These are phyloP conservation scores for Tetrapisispora namnaoensis DNA, from an alignment of 805 yeast genomes.

Conservation along the genomic window DNA sequence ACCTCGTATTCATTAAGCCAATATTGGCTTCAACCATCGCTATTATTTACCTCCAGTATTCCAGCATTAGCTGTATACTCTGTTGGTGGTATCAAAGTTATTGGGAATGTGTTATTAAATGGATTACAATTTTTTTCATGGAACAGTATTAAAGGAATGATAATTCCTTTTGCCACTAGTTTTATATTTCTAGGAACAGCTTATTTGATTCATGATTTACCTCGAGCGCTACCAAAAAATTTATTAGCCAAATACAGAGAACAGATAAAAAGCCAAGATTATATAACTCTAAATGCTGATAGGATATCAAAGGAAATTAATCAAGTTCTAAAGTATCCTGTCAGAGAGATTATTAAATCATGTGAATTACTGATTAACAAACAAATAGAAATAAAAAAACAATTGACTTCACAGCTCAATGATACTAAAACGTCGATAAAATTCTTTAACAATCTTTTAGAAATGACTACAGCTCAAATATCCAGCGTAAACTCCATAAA, in stretches of 20 bases:
- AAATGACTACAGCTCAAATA: conserved; percentile 16
- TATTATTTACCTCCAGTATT: conserved; percentile 27
- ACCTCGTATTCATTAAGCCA: conserved; percentile 16
- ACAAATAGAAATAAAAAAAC: conserved; percentile 17
- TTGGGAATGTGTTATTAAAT: conserved; percentile 30
- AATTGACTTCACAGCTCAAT: conserved; percentile 19
- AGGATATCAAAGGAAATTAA: conserved; percentile 77
- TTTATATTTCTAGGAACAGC: conserved; percentile 45
- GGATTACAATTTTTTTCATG: conserved; percentile 32
- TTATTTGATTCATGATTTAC: conserved; percentile 70
- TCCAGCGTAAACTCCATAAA: conserved; percentile 17
- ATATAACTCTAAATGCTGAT: conserved; percentile 65
- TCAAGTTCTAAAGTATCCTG: conserved; percentile 70
- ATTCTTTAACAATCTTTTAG: conserved; percentile 19
- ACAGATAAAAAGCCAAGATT: conserved; percentile 60
- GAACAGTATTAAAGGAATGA: conserved; percentile 35
- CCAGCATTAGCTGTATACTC: conserved; percentile 29
- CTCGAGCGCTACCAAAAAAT: conserved; percentile 80
- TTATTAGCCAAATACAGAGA: conserved; percentile 59
- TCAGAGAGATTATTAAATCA: conserved; percentile 53
- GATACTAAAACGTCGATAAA: conserved; percentile 18
- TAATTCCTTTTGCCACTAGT: conserved; percentile 43
- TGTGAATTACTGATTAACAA: conserved; percentile 23
- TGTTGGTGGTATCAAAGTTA: conserved; percentile 33
- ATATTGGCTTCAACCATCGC: conserved; percentile 27